phyloP scores from a whole-genome alignment of 345 rosid genomes.

The Nephelium lappaceum region DNA sequence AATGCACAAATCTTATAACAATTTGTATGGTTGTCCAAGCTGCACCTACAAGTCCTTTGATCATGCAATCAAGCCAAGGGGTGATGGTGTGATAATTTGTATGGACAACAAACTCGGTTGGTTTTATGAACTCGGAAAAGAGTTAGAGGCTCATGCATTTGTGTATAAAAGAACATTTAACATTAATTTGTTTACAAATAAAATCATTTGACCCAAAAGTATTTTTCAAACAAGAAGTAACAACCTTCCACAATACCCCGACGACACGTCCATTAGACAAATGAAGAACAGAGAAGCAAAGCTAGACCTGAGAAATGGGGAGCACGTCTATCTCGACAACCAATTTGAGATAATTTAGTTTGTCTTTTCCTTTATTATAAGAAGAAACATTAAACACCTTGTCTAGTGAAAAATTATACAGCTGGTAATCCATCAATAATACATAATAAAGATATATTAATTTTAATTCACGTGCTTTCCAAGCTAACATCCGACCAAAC shows the following conservation, averaged over 20 bases:
- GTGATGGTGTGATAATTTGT: no score
- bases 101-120: background rate
- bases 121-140: background rate
- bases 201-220: constrained; percentile 17
- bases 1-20: no score
- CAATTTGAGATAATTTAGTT: no score
- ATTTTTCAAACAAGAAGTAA: background rate
- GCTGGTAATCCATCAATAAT: background rate
- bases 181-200: background rate
- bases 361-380: background rate
- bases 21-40: no score
- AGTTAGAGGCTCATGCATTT: constrained; percentile 6
- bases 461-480: constrained; percentile 3
- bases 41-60: no score
- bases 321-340: constrained; percentile 47
- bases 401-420: constrained; percentile 3
- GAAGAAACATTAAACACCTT: background rate
- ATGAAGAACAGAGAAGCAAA: constrained; percentile 12
- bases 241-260: background rate
- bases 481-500: constrained; percentile 42
- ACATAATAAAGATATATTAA: background rate
- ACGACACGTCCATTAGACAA: background rate
- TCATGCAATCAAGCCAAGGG: no score
- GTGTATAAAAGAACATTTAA: constrained; percentile 15
- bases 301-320: constrained; percentile 28